Base-by-base conservation (phyloP, 495 filamentous ascomycete genomes). In the Penicillium ucsense region DNA sequence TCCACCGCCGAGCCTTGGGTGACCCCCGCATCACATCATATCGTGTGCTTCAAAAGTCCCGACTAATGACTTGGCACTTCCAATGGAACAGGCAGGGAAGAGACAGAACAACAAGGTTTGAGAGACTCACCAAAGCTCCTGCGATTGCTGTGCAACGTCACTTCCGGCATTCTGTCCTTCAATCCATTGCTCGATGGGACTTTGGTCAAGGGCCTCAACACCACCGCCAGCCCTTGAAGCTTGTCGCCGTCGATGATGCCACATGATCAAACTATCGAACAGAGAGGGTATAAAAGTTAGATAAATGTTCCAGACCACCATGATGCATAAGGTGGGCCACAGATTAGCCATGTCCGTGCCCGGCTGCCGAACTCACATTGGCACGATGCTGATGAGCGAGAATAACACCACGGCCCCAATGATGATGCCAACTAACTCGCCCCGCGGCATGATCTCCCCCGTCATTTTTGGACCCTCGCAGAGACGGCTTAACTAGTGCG, bases 401-500 rank as follows among this genome's bases (percentile, higher is more conserved):
- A 69, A 62, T 31, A 64, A 43, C 10, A 54, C 47, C 4, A 67
- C 51, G 5, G 62, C 64, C 30, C 66, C 66, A 54, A 67, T 56
- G 43, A 66, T 55, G 47, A 69, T 57, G 36, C 64, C 62, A 41
- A 69, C 52, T 11, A 69, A 44, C 48, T 64, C 58, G 30, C 49
- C 56, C 35, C 49, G 48, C 7, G 62, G 56, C 31, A 62, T 37
- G 30, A 47, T 38, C 40, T 61, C 47, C 34, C 51, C 56, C 20
- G 48, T 51, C 62, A 67, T 67, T 8, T 45, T 20, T 20, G 20
- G 20, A 20, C 20, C 20, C 20, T 20, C 20, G 20, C 20, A 20
- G 20, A 20, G 20, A 20, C 2, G 20, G 20, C 20, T 20, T 1
- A 20, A 20, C 20, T 20, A 20, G 20, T 43, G 30, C 34, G 40